Base-by-base conservation (phyloP, 345 rosid species). In the Linum usitatissimum region DNA sequence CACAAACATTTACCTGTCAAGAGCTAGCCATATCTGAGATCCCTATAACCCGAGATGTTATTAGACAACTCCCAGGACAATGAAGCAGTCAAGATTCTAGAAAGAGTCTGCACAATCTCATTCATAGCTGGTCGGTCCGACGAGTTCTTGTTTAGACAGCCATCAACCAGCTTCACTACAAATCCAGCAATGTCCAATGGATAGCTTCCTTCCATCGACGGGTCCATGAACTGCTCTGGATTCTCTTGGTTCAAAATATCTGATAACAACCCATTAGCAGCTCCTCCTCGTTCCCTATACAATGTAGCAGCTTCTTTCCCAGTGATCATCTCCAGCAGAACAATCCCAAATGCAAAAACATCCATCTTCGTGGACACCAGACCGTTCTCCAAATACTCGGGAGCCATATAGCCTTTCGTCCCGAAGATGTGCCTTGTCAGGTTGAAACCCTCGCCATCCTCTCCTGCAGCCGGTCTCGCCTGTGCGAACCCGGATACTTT, bases 371-470 rank as follows among this genome's bases (percentile, higher is more conserved):
- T 75, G 17, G 90, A 83, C 28, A 88, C 77, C 3, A 91, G 42
- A 42, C 94, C 94, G 53, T 83, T 80, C 72, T 88, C 90, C 74
- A 91, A 45, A 70, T 91, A 91, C 73, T 91, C 96, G 0, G 96
- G 94, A 66, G 96, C 88, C 84, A 91, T 79, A 64, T 84, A 88
- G 17, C 96, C 96, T 73, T 70, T 83, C 5, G 86, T 91, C 66
- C 96, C 97, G 62, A 88, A 83, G 30, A 91, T 84, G 69, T 88
- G 97, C 59, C 73, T 80, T 6, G 96, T 91, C 90, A 88, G 71
- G 60, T 81, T 75, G 42, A 81, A 81, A 34, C 28, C 28, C 40
- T 78, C 78, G 13, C 83, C 91, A 15, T 76, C 85, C 45, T 51
- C 49, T 15, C 66, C 74, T 54, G 66, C 80, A 0, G 86, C 67